Percentiles rank a stretch among this genome's conserved stretches.
phyloP scores from a whole-genome alignment of 768 basidiomycete genomes.

The Saitozyma podzolica region DNA sequence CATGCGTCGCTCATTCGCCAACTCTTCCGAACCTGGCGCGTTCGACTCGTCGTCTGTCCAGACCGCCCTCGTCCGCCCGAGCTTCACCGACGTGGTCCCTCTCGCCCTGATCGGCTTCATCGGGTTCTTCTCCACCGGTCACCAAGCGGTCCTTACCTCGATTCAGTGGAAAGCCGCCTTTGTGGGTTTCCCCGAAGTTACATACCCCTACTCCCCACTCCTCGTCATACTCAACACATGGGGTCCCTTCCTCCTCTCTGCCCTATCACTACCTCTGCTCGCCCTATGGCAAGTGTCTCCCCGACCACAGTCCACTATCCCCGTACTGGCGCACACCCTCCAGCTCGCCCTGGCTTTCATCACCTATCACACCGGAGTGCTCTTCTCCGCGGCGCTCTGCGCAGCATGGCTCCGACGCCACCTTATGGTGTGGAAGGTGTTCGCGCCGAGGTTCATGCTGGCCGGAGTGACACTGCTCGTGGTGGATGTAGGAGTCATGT shows the following conservation, averaged over 20 bases:
- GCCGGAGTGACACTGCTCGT: slow-evolving; percentile 66
- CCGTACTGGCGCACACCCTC: slow-evolving; percentile 50
- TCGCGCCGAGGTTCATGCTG: slow-evolving; percentile 90
- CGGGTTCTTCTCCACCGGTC: slow-evolving; percentile 83
- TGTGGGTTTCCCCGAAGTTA: slow-evolving; percentile 67
- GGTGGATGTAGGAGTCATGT: slow-evolving; percentile 68
- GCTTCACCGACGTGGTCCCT: slow-evolving; percentile 69
- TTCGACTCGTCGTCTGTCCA: slow-evolving; percentile 59
- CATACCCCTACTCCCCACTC: slow-evolving; percentile 71
- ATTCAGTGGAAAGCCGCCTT: slow-evolving; percentile 97
- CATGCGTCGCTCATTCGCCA: slow-evolving; percentile 39
- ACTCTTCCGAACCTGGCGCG: slow-evolving; percentile 55
- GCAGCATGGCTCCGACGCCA: slow-evolving; percentile 78
- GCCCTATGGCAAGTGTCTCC: slow-evolving; percentile 84
- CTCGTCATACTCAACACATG: slow-evolving; percentile 76
- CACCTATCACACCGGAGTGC: slow-evolving; percentile 66
- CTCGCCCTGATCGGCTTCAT: slow-evolving; percentile 75
- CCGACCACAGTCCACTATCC: slow-evolving; percentile 42
- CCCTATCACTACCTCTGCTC: slow-evolving; percentile 69
- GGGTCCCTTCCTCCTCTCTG: slow-evolving; percentile 68
- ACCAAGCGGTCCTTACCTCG: slow-evolving; percentile 82
- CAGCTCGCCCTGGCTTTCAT: slow-evolving; percentile 62
- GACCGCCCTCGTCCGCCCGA: slow-evolving; percentile 45
- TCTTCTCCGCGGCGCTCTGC: slow-evolving; percentile 69
- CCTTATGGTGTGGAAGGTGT: slow-evolving; percentile 99